These are phyloP conservation scores for Zarea fungicola DNA, from an alignment of 2,329 filamentous ascomycete genomes.

Conservation along the genomic window DNA sequence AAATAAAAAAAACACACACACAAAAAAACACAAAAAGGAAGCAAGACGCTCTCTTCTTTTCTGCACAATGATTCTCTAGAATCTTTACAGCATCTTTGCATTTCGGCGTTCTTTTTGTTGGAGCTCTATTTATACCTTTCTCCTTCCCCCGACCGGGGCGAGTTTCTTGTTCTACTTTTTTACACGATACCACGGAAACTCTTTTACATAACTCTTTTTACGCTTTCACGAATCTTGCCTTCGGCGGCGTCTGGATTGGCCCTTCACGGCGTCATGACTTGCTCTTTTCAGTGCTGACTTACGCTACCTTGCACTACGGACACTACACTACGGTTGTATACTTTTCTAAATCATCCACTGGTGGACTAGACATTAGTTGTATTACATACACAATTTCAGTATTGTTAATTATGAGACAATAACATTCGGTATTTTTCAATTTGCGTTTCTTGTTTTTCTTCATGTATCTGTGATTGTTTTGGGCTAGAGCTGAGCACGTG, in stretches of 20 bases:
- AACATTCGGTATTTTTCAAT: background rate
- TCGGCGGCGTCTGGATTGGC: too few relatives aligned
- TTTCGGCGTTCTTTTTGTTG: background rate
- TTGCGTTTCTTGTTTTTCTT: too few relatives aligned
- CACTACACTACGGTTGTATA: background rate
- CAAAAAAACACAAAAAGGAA: too few relatives aligned
- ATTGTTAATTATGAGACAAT: slow-evolving; percentile 6
- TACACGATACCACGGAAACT: slow-evolving; percentile 5
- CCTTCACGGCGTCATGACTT: too few relatives aligned
- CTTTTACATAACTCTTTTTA: slow-evolving; percentile 1
- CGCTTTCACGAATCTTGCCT: background rate
- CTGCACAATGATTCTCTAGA: background rate
- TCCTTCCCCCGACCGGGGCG: background rate
- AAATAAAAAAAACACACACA: background rate
- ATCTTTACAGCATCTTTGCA: background rate
- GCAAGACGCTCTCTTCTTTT: too few relatives aligned
- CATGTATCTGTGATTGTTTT: too few relatives aligned
- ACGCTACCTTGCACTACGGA: background rate
- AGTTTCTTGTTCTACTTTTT: background rate
- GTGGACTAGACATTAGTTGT: slow-evolving; percentile 8
- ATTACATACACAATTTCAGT: background rate
- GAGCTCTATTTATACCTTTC: background rate
- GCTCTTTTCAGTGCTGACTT: too few relatives aligned
- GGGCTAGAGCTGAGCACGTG: too few relatives aligned
- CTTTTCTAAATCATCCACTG: background rate